Base-by-base conservation (phyloP, 306 rosid genomes). In the Cicer bijugum region DNA sequence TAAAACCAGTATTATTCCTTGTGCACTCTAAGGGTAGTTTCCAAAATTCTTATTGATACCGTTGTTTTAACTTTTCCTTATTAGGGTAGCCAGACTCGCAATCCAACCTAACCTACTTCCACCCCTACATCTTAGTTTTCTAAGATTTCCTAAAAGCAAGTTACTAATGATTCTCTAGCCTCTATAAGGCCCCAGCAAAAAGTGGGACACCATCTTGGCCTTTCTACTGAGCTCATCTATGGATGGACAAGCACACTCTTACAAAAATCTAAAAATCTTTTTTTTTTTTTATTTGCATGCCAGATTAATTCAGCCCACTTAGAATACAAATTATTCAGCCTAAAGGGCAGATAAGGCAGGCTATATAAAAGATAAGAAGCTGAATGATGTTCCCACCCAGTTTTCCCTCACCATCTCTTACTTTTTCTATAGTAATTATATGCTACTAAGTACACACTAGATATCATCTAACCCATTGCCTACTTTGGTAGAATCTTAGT, bases 401-500 rank as follows among this genome's bases (percentile, higher is more conserved):
- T 72, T 44, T 4, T 12, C 52, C 38, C 58, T 50, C 43, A 58
- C 45, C 57, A 52, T 56, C 16, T 42, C 58, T 23, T 53, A 75
- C 28, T 52, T 53, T 64, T 64, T 53, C 72, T 38, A 64, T 7
- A 44, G 44, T 53, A 55, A 57, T 35, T 15, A 14, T 45, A 71
- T 52, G 55, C 17, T 12, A 39, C 45, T 6, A 12, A 37, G 38
- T 33, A 42, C 12, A 35, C 23, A 61, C 50, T 37, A 12, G 10
- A 64, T 69, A 45, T 62, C 35, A 28, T 28, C 35, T 28, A 81
- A 51, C 40, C 63, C 63, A 61, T 43, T 2, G 9, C 40, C 28
- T n/a, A 48, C 40, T 52, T 75, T n/a, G 63, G 23, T 64, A 51
- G 58, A 61, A 50, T 69, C 71, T 58, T 40, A 70, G 44, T 62